Base-by-base conservation (phyloP, 1,284 basidiomycete genomes). In the Pseudozyma flocculosa region DNA sequence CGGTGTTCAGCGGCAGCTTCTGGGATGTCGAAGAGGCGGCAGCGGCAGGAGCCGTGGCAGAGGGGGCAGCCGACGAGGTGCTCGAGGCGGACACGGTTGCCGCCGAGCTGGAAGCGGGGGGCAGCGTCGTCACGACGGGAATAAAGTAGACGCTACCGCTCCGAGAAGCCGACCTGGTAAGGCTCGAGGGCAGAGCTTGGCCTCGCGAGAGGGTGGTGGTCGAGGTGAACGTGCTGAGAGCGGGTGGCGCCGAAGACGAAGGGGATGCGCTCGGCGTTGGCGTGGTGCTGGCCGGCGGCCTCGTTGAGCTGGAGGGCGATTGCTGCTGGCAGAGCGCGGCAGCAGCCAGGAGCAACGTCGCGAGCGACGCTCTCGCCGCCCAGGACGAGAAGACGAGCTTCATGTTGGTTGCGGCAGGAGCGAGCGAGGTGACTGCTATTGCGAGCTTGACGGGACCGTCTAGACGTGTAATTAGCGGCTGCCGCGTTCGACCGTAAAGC, bases 1-100 rank as follows among this genome's bases (percentile, higher is more conserved):
- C 29, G 23, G 61, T 70, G 32, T 61, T 36, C 10, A 72, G 64
- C 1, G 70, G 68, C 1, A 70, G 51, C 17, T 41, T 39, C 15
- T n/a, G 34, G 45, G 19, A 43, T 14, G 48, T 29, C 2, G 59
- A 30, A 13, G 55, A n/a, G 11, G 47, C 43, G 2, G 47, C 14
- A 17, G 50, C 48, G 3, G 51, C 45, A 7, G 45, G 42, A 3
- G 55, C 30, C 7, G 48, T 22, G 1, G 61, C 26, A 15, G 45
- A 18, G 9, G 45, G 38, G n/a, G 49, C 22, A 17, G 43, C 24
- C 7, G 54, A 29, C 7, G 58, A 47, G 4, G 48, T 29, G n/a
- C n/a, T n/a, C n/a, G n/a, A n/a, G n/a, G n/a, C n/a, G n/a, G n/a
- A n/a, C n/a, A n/a, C n/a, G n/a, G n/a, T n/a, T 29, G 26, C 26